Conservation (phyloP, 2,329 filamentous ascomycete species). For the Stagonosporopsis cucurbitacearum region DNA sequence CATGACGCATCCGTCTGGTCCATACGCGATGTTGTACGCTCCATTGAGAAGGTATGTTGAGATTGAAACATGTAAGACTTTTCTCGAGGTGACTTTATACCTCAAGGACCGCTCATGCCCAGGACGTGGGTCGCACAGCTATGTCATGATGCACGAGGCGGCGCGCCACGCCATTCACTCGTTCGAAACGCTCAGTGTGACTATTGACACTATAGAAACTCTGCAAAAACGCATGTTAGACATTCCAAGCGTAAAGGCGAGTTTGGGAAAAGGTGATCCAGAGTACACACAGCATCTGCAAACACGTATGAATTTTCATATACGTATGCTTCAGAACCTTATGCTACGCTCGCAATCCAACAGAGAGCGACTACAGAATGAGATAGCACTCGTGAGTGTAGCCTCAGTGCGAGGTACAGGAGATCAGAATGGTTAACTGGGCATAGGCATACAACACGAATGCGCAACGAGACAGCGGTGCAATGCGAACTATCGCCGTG, state of each 20-base stretch:
- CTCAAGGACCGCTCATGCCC: conserved; percentile 12
- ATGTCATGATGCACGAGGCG: conserved; percentile 22
- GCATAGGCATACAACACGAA: conserved; percentile 28
- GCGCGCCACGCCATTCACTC: conserved; percentile 26
- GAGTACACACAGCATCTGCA: not conserved
- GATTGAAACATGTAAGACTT: not conserved
- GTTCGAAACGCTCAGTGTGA: conserved; percentile 21
- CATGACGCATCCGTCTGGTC: conserved; percentile 26
- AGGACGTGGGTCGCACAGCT: conserved; percentile 4
- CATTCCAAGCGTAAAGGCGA: not conserved
- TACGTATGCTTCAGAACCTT: conserved; percentile 22
- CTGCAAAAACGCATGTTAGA: not conserved
- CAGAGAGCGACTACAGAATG: conserved; percentile 28
- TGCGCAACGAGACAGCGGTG: conserved; percentile 25
- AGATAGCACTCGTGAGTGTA: conserved; percentile 19
- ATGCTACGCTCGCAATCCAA: conserved; percentile 22
- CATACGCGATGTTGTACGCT: conserved; percentile 23
- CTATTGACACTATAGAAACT: conserved; percentile 16
- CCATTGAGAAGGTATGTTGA: conserved; percentile 21
- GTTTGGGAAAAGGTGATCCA: too few species aligned
- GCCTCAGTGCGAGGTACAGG: not conserved
- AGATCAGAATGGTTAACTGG: not conserved
- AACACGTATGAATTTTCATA: conserved; percentile 16
- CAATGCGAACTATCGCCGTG: conserved; percentile 27
- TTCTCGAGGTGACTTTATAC: not conserved